Evolutionary conservation across 2,329 filamentous ascomycete genomes (phyloP).

Genomic region (Cordyceps farinosa): DNA sequence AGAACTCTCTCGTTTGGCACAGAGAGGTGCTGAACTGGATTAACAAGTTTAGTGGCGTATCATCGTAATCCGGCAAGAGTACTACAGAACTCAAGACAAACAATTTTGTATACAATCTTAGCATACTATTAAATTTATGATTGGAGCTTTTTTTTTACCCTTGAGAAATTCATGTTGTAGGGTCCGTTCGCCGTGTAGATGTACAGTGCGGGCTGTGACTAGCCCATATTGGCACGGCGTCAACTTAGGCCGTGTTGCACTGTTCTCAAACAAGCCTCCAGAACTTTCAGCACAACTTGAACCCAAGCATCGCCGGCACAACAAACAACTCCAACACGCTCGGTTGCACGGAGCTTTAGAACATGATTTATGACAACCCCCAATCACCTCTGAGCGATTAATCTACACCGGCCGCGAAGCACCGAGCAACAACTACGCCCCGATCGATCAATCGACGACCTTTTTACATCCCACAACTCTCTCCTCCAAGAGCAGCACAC

Average conservation of each 20-base stretch:
- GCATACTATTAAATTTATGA: background rate
- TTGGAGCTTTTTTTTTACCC: background rate
- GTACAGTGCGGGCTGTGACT: conserved; percentile 3
- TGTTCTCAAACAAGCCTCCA: background rate
- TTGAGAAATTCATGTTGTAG: background rate
- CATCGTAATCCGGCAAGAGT: conserved; percentile 18
- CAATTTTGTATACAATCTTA: background rate
- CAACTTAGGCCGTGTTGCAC: background rate
- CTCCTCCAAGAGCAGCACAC: background rate
- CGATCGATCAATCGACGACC: background rate
- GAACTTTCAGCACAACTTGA: background rate
- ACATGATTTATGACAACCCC: background rate
- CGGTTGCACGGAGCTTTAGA: background rate
- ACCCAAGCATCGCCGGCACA: background rate
- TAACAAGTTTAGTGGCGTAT: conserved; percentile 56
- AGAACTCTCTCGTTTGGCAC: conserved; percentile 91
- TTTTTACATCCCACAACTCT: no score
- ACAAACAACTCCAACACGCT: background rate
- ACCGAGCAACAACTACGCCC: background rate
- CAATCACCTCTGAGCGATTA: background rate
- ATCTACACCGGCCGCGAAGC: background rate
- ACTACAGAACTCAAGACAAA: background rate
- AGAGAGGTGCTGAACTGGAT: conserved; percentile 77
- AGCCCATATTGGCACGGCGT: background rate
- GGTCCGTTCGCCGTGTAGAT: background rate